These are phyloP conservation scores for Pyrus pyrifolia DNA, from an alignment of 306 rosid species.

Conservation along the genomic window DNA sequence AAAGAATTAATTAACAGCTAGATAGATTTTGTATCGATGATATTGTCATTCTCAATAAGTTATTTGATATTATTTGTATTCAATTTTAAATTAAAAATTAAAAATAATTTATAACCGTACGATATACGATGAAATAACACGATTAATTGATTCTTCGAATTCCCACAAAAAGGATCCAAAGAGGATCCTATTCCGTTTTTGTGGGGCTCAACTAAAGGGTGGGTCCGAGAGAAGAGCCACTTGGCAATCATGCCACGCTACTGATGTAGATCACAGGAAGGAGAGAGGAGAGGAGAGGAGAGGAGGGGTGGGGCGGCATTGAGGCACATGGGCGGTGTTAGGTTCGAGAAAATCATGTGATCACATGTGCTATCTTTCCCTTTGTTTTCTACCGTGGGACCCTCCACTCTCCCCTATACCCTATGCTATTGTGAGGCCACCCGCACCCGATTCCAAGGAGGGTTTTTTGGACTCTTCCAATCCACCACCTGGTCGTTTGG, in stretches of 20 bases:
- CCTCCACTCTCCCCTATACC: slow-evolving; percentile 11
- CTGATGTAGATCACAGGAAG: background rate
- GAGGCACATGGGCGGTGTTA: slow-evolving; percentile 93
- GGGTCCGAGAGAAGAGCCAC: slow-evolving; percentile 41
- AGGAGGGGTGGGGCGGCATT: slow-evolving; percentile 29
- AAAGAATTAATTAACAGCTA: too few relatives aligned
- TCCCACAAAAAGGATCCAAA: too few relatives aligned
- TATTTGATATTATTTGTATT: too few relatives aligned
- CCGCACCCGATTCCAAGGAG: slow-evolving; percentile 10
- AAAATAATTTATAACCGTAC: too few relatives aligned
- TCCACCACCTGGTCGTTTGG: background rate
- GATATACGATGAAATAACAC: too few relatives aligned
- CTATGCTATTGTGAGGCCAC: background rate
- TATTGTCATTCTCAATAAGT: too few relatives aligned
- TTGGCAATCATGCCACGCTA: slow-evolving; percentile 60
- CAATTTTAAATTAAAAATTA: too few relatives aligned
- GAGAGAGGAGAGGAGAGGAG: background rate
- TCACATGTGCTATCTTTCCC: slow-evolving; percentile 63
- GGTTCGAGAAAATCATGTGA: slow-evolving; percentile 93
- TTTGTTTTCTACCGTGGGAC: slow-evolving; percentile 32
- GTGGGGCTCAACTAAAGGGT: slow-evolving; percentile 73
- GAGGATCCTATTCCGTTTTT: background rate
- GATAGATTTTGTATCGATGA: background rate
- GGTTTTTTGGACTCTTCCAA: too few relatives aligned
- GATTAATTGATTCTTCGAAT: too few relatives aligned